Base-by-base conservation (phyloP, 179 eudicot genomes). In the Monotropa hypopitys region DNA sequence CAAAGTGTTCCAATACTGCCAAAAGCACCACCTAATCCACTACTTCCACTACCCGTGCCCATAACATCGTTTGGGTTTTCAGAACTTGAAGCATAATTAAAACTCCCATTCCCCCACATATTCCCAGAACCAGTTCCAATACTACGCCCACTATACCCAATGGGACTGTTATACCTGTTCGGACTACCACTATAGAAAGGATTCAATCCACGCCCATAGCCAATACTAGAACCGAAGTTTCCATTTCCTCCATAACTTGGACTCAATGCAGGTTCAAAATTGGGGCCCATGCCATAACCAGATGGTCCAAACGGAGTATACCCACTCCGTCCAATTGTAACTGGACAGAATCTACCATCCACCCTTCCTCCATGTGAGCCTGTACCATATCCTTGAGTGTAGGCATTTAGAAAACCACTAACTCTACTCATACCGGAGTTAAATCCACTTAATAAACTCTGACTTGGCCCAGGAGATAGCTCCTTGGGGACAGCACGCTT, bases 401-500 rank as follows among this genome's bases (percentile, higher is more conserved):
- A 86, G 35, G 81, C 86, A 76, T 82, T 82, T 21, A 88, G 84
- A 53, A 86, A 75, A 51, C 63, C 83, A 57, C 59, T 81, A 43
- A 74, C 84, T 46, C 91, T 76, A 71, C 82, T 80, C 61, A 77
- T 62, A 69, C 89, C 83, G 73, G 81, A 75, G 77, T 73, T 84
- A 67, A 74, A 82, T 47, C 85, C 85, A 73, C 81, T 77, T 51
- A 82, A 72, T 30, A 57, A 78, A 77, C 71, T 80, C 30, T 87
- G 81, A 32, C 61, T 84, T 11, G 90, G 90, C 26, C 87, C 81
- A 0, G 87, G 85, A 11, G 90, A 86, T 46, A 81, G 77, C 86
- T 88, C 91, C 79, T 86, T 88, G 21, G 91, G 91, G 47, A 88
- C 85, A 12, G 91, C 91, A 15, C 91, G 86, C 80, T 88, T 88